Base-by-base conservation (phyloP, 2,329 filamentous ascomycete species). In the Torrubiella hemipterigena region DNA sequence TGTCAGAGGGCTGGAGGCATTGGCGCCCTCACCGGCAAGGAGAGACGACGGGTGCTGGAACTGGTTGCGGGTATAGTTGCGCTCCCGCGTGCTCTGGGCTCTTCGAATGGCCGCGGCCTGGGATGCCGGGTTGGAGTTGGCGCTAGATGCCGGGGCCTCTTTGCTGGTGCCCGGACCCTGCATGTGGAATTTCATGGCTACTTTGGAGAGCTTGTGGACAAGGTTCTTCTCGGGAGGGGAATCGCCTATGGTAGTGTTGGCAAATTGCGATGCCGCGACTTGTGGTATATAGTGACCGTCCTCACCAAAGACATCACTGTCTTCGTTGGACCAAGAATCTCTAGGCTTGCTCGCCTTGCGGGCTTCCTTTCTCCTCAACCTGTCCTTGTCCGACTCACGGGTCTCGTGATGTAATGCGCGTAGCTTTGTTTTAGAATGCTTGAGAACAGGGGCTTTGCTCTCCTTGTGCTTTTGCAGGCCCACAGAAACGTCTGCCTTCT, bases 201-300 rank as follows among this genome's bases (percentile, higher is more conserved):
- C 47, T 23, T 53, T 51, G 7, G 65, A 63, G 10, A 69, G 44
- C 31, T 55, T 61, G 40, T 67, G 63, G 10, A 56, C 46, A 8
- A 54, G 46, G 6, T 45, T 44, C 29, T 47, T 54, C 18, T 60
- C 49, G 17, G 51, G 50, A 45, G 55, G 50, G 24, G 45, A 42
- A 14, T 61, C 59, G 12, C 59, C 53, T 2, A 67, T 70, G 1
- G 69, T 63, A 0, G 71, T 75, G 26, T 59, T 52, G 8, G 61
- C 52, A 42, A 75, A 76, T 35, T 73, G 68, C 10, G 59, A 45
- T 2, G 70, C 69, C 1, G 71, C 71, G 21, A 67, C 58, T 31
- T 59, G 56, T 11, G 72, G 72, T 3, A 73, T 50, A 41, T 75
- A 65, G 21, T 43, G 31, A 21, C 35, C 17, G 31, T 38, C 24